Conservation (phyloP, 768 basidiomycete species). For the Crepidotus variabilis region DNA sequence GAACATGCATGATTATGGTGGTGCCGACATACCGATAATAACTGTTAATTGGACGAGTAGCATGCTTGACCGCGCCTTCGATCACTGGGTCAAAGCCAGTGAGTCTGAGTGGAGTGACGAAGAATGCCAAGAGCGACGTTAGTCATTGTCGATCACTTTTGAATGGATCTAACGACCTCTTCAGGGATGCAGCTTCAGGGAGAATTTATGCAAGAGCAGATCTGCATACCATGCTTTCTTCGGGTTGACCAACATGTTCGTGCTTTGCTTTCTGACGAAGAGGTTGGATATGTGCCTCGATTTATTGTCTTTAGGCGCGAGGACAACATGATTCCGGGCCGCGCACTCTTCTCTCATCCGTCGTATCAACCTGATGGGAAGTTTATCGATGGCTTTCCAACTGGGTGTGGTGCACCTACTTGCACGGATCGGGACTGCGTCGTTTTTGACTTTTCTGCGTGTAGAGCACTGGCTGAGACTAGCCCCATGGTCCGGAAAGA, state of each 20-base stretch:
- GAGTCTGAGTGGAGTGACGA: slow-evolving; percentile 13
- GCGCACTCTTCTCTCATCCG: slow-evolving; percentile 16
- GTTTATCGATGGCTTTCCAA: slow-evolving; percentile 12
- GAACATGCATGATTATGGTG: slow-evolving; percentile 24
- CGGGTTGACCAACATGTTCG: slow-evolving; percentile 19
- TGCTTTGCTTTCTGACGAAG: slow-evolving; percentile 16
- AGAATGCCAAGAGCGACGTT: slow-evolving; percentile 15
- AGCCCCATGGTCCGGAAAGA: slow-evolving; percentile 11
- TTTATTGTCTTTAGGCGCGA: slow-evolving; percentile 13
- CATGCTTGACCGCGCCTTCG: slow-evolving; percentile 15
- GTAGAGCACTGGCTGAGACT: slow-evolving; percentile 9
- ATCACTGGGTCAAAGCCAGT: slow-evolving; percentile 23
- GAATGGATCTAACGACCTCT: not conserved
- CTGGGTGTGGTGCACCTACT: slow-evolving; percentile 6
- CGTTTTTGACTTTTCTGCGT: slow-evolving; percentile 13
- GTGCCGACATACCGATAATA: slow-evolving; percentile 22
- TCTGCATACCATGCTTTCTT: slow-evolving; percentile 13
- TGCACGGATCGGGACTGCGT: slow-evolving; percentile 14
- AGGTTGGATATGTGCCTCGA: slow-evolving; percentile 16
- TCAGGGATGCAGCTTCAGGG: slow-evolving; percentile 9
- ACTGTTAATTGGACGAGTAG: slow-evolving; percentile 16
- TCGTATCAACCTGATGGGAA: slow-evolving; percentile 7
- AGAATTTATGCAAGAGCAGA: not conserved
- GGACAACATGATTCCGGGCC: not conserved
- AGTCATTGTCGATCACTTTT: slow-evolving; percentile 4